A percentile compares a stretch with the other conserved stretches of the same genome.
Conservation (phyloP, 108 stramenopile species). For the Fragilaria crotonensis region DNA sequence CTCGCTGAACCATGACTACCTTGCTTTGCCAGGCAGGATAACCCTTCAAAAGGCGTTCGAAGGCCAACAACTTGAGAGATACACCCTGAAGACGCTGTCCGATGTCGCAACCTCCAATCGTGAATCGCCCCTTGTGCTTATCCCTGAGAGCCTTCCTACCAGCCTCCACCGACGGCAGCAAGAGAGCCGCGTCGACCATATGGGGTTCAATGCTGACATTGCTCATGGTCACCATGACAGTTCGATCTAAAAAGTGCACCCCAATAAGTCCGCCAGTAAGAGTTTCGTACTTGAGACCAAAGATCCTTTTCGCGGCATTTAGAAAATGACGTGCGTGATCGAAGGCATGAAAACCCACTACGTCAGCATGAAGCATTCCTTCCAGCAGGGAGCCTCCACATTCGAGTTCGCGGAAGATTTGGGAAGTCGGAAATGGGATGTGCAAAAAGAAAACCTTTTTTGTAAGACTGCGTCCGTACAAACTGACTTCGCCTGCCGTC, state of each 20-base stretch:
- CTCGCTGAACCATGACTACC: slow-evolving; percentile 93
- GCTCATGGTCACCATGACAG: slow-evolving; percentile 93
- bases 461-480: slow-evolving; percentile 20
- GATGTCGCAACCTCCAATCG: slow-evolving; percentile 90
- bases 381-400: slow-evolving; percentile 88
- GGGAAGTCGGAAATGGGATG: slow-evolving; percentile 98
- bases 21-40: slow-evolving; percentile 84
- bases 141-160: slow-evolving; percentile 40
- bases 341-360: slow-evolving; percentile 99
- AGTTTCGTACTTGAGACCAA: slow-evolving; percentile 91
- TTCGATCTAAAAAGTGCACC: slow-evolving; percentile 81
- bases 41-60: slow-evolving; percentile 88
- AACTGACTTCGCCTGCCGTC: slow-evolving; percentile 28
- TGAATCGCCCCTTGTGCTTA: slow-evolving; percentile 66
- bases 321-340: slow-evolving; percentile 99
- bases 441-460: slow-evolving; percentile 97
- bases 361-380: slow-evolving; percentile 96
- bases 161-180: slow-evolving; percentile 52
- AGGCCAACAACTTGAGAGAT: slow-evolving; percentile 92
- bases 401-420: slow-evolving; percentile 96
- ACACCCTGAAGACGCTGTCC: slow-evolving; percentile 91
- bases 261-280: slow-evolving; percentile 93
- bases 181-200: slow-evolving; percentile 60
- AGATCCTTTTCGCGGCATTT: slow-evolving; percentile 95
- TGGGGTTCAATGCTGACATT: slow-evolving; percentile 97